These are phyloP conservation scores for Candida rishiriensis DNA, from an alignment of 805 yeast species.

Conservation along the genomic window DNA sequence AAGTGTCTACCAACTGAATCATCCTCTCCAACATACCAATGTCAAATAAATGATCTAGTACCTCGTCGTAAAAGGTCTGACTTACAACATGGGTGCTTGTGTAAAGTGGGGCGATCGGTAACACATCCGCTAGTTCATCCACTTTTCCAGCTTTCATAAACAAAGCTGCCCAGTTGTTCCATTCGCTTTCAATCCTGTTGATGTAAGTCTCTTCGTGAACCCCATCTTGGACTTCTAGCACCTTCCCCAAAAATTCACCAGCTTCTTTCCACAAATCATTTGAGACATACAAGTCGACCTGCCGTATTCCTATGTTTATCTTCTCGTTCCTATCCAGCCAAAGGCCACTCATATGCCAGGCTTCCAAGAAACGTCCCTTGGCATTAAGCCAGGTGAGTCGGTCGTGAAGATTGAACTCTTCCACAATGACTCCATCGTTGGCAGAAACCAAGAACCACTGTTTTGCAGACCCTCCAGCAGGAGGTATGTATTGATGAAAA, in stretches of 20 bases:
- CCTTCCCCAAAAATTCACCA: constrained; percentile 41
- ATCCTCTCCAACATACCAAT: constrained; percentile 34
- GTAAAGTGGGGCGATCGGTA: constrained; percentile 47
- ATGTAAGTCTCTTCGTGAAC: constrained; percentile 16
- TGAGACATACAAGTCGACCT: constrained; percentile 41
- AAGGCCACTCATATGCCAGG: constrained; percentile 73
- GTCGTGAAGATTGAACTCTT: constrained; percentile 66
- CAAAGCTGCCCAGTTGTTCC: constrained; percentile 61
- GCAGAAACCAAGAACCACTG: constrained; percentile 73
- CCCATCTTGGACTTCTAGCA: constrained; percentile 28
- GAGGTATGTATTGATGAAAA: constrained; percentile 49
- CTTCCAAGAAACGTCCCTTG: constrained; percentile 51
- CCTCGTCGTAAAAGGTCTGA: constrained; percentile 39
- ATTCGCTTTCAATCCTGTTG: constrained; percentile 35
- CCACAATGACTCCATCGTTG: constrained; percentile 72
- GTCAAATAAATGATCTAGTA: constrained; percentile 43
- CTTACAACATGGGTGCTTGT: constrained; percentile 25
- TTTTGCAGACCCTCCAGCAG: constrained; percentile 14
- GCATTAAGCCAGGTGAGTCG: constrained; percentile 68
- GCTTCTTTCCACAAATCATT: constrained; percentile 53
- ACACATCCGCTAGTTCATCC: constrained; percentile 39
- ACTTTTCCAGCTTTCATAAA: constrained; percentile 47
- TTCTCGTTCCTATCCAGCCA: constrained; percentile 48
- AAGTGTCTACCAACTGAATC: constrained; percentile 38
- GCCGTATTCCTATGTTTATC: constrained; percentile 55